Evolutionary conservation across 129 eudicot species (phyloP).

Genomic region (Flaveria bidentis): DNA sequence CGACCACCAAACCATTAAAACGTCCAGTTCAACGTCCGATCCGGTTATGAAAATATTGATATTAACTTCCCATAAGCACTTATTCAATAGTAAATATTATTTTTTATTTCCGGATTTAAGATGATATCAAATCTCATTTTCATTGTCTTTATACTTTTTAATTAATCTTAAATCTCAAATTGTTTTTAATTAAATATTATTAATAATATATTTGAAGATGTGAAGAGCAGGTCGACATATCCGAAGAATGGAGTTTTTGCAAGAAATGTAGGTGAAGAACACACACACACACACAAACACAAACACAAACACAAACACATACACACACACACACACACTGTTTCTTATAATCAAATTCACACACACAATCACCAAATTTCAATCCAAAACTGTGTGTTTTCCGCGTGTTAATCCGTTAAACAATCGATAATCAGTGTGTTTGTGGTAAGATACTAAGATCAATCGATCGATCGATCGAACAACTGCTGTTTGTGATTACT

Average conservation of each 20-base stretch:
- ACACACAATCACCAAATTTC: background rate
- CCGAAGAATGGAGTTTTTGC: slow-evolving; percentile 23
- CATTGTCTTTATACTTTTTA: background rate
- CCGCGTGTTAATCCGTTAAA: background rate
- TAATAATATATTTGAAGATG: background rate
- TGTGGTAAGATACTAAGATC: background rate
- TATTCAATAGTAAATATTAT: too few relatives aligned
- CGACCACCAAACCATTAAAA: too few relatives aligned
- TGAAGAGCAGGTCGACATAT: slow-evolving; percentile 21
- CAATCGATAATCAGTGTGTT: slow-evolving; percentile 18
- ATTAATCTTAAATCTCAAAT: too few relatives aligned
- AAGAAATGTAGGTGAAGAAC: slow-evolving; percentile 22
- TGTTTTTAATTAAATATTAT: background rate
- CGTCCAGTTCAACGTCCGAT: too few relatives aligned
- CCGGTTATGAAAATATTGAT: too few relatives aligned
- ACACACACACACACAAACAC: background rate
- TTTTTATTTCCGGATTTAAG: background rate
- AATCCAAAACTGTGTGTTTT: background rate
- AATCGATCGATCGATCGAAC: background rate
- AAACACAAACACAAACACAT: background rate
- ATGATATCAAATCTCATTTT: slow-evolving; percentile 1
- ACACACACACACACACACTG: too few relatives aligned
- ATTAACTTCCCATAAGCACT: too few relatives aligned
- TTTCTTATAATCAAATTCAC: too few relatives aligned
- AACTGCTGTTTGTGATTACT: too few relatives aligned